A percentile compares a stretch with the other conserved stretches of the same genome.
Evolutionary conservation across 805 yeast genomes (phyloP).

Genomic region (Yarrowia sp.): DNA sequence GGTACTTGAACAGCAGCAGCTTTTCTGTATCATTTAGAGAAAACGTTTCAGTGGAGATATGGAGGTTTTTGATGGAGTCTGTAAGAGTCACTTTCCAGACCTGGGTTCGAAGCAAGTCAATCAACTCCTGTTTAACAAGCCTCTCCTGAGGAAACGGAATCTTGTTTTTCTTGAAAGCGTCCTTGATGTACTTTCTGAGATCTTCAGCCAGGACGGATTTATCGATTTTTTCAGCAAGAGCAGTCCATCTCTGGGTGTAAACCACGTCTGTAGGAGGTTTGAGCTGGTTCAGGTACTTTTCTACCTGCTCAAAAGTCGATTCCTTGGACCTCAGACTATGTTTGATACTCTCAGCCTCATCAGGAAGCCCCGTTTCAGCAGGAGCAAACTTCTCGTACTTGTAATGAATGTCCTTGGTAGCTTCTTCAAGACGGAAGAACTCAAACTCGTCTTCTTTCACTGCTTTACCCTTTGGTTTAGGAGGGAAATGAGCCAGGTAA

Average conservation of each 20-base stretch:
- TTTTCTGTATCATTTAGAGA: not conserved
- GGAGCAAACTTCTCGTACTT: too few species aligned
- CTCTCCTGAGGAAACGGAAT: not conserved
- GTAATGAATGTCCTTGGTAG: not conserved
- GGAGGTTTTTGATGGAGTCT: not conserved
- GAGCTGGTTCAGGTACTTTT: not conserved
- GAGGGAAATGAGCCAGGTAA: not conserved
- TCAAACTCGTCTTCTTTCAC: not conserved
- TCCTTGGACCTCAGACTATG: not conserved
- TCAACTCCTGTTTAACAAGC: not conserved
- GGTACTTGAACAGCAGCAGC: not conserved
- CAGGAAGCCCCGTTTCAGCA: not conserved
- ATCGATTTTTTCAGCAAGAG: not conserved
- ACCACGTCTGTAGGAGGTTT: not conserved
- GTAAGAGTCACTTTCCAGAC: not conserved
- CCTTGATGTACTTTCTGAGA: not conserved
- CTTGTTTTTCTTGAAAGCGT: not conserved
- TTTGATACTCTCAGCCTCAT: not conserved
- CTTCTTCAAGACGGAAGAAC: not conserved
- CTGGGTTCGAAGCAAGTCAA: not conserved
- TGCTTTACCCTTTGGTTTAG: too few species aligned
- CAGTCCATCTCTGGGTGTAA: not conserved
- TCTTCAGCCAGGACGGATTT: not conserved
- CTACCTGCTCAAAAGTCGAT: not conserved
- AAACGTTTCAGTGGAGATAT: not conserved